These are phyloP conservation scores for Cyclotella atomus DNA, from an alignment of 108 stramenopile genomes.

Conservation along the genomic window DNA sequence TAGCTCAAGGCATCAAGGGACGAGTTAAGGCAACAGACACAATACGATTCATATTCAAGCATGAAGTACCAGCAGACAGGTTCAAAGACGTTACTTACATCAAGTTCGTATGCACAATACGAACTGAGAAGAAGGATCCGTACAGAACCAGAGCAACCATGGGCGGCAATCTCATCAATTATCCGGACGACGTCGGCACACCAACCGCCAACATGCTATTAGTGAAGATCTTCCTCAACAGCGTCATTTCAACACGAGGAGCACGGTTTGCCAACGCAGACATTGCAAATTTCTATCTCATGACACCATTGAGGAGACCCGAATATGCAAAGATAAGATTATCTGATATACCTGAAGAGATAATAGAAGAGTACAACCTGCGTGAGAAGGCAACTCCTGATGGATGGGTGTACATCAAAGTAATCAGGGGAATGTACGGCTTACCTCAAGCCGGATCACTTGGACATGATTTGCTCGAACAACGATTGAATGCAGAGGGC, in stretches of 20 bases:
- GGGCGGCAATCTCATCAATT: not conserved
- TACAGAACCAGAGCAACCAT: not conserved
- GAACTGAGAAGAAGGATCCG: not conserved
- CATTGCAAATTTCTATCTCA: not conserved
- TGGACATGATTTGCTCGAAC: not conserved
- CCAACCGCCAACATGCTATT: constrained; percentile 24
- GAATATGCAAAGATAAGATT: constrained; percentile 48
- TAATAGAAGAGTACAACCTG: no score
- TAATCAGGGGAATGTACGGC: no score
- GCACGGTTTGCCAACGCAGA: constrained; percentile 29
- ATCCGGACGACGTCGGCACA: constrained; percentile 14
- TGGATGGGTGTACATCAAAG: not conserved
- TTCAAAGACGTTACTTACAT: constrained; percentile 13
- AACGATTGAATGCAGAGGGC: not conserved
- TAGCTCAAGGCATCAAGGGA: constrained; percentile 8
- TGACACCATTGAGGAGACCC: constrained; percentile 22
- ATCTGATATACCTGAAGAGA: constrained; percentile 31
- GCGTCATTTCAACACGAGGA: constrained; percentile 31
- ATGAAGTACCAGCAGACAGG: constrained; percentile 26
- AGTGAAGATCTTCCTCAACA: constrained; percentile 25
- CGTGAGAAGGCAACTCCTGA: not conserved
- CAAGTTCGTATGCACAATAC: not conserved
- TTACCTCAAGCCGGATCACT: constrained; percentile 29
- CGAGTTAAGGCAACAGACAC: constrained; percentile 7
- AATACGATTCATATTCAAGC: constrained; percentile 26